Evolutionary conservation across 2,329 filamentous ascomycete species (phyloP).

Genomic region (Trichoderma gracile): DNA sequence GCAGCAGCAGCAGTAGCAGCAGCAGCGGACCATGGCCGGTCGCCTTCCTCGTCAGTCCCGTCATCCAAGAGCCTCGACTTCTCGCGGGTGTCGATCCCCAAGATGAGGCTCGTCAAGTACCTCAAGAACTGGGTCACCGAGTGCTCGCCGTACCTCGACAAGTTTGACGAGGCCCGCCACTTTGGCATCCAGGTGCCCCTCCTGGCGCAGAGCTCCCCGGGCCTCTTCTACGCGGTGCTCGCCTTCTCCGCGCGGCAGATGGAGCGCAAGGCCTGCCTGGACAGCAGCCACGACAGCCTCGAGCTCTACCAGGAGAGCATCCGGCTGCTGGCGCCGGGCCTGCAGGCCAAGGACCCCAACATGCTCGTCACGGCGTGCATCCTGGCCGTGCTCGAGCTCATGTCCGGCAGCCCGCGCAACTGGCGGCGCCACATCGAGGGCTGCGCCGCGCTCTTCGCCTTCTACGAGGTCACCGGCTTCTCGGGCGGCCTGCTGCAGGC

Average conservation of each 20-base stretch:
- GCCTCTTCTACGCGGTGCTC: constrained; percentile 52
- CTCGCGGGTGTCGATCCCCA: constrained; percentile 34
- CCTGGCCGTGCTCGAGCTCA: constrained; percentile 50
- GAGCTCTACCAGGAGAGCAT: constrained; percentile 57
- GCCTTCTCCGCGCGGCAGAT: constrained; percentile 56
- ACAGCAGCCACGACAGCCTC: constrained; percentile 51
- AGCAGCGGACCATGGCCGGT: neutral
- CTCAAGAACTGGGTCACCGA: constrained; percentile 54
- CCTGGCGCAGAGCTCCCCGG: constrained; percentile 47
- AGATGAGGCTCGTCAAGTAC: constrained; percentile 36
- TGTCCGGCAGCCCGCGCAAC: constrained; percentile 50
- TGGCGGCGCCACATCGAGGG: constrained; percentile 59
- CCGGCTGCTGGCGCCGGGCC: constrained; percentile 43
- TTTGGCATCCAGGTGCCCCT: constrained; percentile 55
- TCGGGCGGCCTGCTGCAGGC: constrained; percentile 49
- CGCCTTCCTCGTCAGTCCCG: neutral
- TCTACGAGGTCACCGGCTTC: constrained; percentile 51
- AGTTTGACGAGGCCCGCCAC: constrained; percentile 54
- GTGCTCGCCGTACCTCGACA: constrained; percentile 53
- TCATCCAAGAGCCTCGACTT: constrained; percentile 33
- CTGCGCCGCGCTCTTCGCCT: constrained; percentile 54
- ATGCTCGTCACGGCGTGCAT: constrained; percentile 51
- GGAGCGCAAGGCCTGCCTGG: constrained; percentile 51
- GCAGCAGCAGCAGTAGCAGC: too few species aligned
- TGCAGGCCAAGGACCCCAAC: constrained; percentile 47